Evolutionary conservation across 2,329 filamentous ascomycete genomes (phyloP).

Genomic region (Phyllosticta paracitricarpa): DNA sequence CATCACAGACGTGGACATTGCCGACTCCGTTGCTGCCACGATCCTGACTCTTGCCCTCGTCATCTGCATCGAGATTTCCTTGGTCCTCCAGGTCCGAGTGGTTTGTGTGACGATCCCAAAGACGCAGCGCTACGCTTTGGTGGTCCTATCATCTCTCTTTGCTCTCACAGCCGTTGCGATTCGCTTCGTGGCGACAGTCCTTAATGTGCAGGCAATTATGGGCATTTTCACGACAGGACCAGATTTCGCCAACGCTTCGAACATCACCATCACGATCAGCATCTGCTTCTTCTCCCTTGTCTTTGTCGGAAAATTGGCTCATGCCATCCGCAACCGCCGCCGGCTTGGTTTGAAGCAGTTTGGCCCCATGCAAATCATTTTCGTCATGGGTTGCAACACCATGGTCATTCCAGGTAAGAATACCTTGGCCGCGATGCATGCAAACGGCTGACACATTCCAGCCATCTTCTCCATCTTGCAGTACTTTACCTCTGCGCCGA

Average conservation of each 20-base stretch:
- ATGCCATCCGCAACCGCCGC: conserved; percentile 46
- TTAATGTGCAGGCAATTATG: conserved; percentile 30
- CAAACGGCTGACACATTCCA: conserved; percentile 24
- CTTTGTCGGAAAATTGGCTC: conserved; percentile 52
- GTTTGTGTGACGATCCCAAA: conserved; percentile 44
- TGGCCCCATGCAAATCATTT: conserved; percentile 56
- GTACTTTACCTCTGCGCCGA: conserved; percentile 40
- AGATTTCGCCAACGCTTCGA: conserved; percentile 24
- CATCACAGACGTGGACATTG: conserved; percentile 37
- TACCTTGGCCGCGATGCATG: neutral
- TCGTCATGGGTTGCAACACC: conserved; percentile 58
- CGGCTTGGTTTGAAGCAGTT: conserved; percentile 50
- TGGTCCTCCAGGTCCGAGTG: conserved; percentile 55
- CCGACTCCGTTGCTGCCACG: conserved; percentile 38
- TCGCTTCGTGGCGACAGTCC: conserved; percentile 42
- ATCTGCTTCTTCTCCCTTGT: conserved; percentile 54
- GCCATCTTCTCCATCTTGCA: conserved; percentile 52
- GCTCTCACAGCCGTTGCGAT: conserved; percentile 44
- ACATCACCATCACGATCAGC: conserved; percentile 44
- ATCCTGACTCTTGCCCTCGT: conserved; percentile 45
- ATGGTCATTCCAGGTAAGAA: conserved; percentile 51
- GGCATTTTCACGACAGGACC: conserved; percentile 11
- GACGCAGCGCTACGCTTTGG: conserved; percentile 36
- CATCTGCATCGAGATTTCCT: conserved; percentile 46
- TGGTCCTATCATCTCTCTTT: conserved; percentile 38